Base-by-base conservation (phyloP, 2,329 filamentous ascomycete genomes). In the Epichloe bromicola region DNA sequence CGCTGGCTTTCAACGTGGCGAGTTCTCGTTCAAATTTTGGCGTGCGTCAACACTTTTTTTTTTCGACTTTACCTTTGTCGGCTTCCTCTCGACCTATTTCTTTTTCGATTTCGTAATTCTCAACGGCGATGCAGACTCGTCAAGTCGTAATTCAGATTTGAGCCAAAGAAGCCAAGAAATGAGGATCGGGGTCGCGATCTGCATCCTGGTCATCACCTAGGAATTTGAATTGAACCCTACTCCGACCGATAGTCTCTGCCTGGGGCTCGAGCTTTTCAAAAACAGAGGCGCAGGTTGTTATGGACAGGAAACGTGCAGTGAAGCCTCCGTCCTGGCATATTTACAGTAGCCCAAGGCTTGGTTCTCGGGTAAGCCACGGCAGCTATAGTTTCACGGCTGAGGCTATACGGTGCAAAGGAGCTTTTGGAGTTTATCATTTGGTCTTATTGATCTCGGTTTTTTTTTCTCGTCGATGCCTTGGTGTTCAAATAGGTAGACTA, bases 401-500 rank as follows among this genome's bases (percentile, higher is more conserved):
- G 34, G 11, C 45, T 45, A 15, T 14, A 19, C 30, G 26, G 36
- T 51, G 38, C 19, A 30, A 30, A 23, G 51, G 44, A 41, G 39
- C 43, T 46, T 17, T 36, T 5, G 14, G 43, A 40, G 33, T 51
- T 48, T 46, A 8, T 37, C 14, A 14, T 49, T 49, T 43, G 37
- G 37, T n/a, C 30, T 46, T 19, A 19, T 17, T 17, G 3, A 8
- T 34, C 30, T 20, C 19, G 46, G 26, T 36, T 45, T 8, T 5
- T 8, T 5, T 49, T 12, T 23, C 7, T 48, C 45, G 8, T 50
- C 19, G 34, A 20, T 15, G 37, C 44, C 19, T 41, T 39, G 17
- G 38, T 39, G 20, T 46, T 37, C 10, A 23, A 23, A 36, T 41
- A 51, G 51, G 40, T 53, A 53, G 51, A 51, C 40, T 48, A 47